These are phyloP conservation scores for Wickerhamomyces subpelliculosus DNA, from an alignment of 805 yeast species.

Conservation along the genomic window DNA sequence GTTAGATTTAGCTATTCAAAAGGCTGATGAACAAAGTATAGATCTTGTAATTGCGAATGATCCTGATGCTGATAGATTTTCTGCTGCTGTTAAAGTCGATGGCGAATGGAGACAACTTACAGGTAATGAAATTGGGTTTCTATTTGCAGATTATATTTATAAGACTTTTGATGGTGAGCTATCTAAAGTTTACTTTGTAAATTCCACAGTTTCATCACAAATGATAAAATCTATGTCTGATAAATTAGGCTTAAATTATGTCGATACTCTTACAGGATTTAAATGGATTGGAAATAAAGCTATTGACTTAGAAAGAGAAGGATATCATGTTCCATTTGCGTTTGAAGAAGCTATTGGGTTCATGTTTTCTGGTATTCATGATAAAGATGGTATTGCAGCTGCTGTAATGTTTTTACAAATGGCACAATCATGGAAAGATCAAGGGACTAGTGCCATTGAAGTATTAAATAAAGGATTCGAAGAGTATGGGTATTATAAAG, in stretches of 20 bases:
- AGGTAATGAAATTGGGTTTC: conserved; percentile 85
- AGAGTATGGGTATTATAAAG: conserved; percentile 75
- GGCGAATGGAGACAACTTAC: conserved; percentile 68
- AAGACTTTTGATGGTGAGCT: conserved; percentile 19
- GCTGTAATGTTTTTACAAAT: conserved; percentile 69
- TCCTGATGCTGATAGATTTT: conserved; percentile 95
- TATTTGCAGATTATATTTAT: conserved; percentile 66
- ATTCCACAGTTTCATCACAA: conserved; percentile 91
- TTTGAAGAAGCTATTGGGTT: conserved; percentile 96
- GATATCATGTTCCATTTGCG: conserved; percentile 75
- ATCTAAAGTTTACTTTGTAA: conserved; percentile 48
- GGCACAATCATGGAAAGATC: conserved; percentile 41
- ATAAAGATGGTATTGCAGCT: conserved; percentile 90
- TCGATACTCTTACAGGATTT: conserved; percentile 90
- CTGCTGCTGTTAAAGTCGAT: conserved; percentile 57
- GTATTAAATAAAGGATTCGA: conserved; percentile 52
- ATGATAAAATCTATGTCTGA: conserved; percentile 66
- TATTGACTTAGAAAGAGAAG: conserved; percentile 56
- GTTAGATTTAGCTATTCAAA: conserved; percentile 55
- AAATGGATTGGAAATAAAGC: conserved; percentile 96
- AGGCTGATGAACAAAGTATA: conserved; percentile 45
- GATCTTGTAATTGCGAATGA: conserved; percentile 78
- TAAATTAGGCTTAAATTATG: conserved; percentile 49
- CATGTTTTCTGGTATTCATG: conserved; percentile 80
- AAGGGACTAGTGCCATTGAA: conserved; percentile 34